Percentiles rank a stretch among this genome's conserved stretches.
Conservation (phyloP, 1,284 basidiomycete genomes). For the Fistulinella staudtii region DNA sequence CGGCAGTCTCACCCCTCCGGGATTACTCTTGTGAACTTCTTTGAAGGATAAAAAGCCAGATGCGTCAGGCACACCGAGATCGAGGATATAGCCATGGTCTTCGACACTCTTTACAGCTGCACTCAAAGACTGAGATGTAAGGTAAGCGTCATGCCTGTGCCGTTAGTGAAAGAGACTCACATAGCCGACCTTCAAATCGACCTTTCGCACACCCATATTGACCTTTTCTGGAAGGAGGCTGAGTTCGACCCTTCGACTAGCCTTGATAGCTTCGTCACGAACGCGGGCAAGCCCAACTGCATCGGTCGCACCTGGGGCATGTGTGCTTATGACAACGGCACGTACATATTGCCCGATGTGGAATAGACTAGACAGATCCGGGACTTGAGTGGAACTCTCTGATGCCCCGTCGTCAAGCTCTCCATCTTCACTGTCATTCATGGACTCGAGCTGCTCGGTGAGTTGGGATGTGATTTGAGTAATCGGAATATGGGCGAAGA, state of each 20-base stretch:
- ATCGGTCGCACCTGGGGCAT: constrained; percentile 59
- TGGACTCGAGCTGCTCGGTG: constrained; percentile 65
- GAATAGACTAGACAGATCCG: constrained; percentile 78
- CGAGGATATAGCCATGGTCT: constrained; percentile 92
- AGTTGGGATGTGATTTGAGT: constrained; percentile 89
- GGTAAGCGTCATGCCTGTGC: constrained; percentile 3
- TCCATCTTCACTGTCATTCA: constrained; percentile 45
- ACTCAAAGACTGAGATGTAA: constrained; percentile 58
- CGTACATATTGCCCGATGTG: constrained; percentile 83
- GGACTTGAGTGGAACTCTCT: constrained; percentile 40
- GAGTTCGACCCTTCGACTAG: constrained; percentile 82
- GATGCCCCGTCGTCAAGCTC: constrained; percentile 46
- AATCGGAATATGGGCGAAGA: constrained; percentile 93
- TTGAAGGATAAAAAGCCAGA: constrained; percentile 80
- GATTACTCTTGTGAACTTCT: constrained; percentile 47
- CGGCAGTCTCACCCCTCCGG: constrained; percentile 46
- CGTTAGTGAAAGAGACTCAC: constrained; percentile 40
- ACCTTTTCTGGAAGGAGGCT: constrained; percentile 83
- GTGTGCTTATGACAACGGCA: constrained; percentile 68
- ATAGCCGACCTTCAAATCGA: constrained; percentile 76
- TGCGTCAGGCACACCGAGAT: constrained; percentile 73
- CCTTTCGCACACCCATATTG: constrained; percentile 77
- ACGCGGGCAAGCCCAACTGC: constrained; percentile 52
- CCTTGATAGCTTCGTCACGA: constrained; percentile 62
- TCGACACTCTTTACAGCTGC: constrained; percentile 84